phyloP scores from a whole-genome alignment of 139 green algal species.

The Chlamydomonas sp. region DNA sequence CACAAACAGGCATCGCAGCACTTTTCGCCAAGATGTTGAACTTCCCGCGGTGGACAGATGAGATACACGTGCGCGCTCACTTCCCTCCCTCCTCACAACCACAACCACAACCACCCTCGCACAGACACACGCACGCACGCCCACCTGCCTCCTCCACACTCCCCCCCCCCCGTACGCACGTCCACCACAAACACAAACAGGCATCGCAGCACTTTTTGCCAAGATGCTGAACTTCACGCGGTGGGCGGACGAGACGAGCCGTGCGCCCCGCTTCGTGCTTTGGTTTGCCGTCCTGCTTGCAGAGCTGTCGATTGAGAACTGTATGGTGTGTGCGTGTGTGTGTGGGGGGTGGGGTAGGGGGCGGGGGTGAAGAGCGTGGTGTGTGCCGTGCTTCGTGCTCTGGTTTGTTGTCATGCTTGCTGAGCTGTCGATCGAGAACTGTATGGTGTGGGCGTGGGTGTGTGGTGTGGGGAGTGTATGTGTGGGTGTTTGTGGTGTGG shows the following conservation, averaged over 20 bases:
- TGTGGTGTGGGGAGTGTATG: constrained; percentile 28
- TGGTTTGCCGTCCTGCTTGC: constrained; percentile 45
- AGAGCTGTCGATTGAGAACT: constrained; percentile 56
- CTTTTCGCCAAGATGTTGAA: too few species aligned
- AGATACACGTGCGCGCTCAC: too few species aligned
- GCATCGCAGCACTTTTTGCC: constrained; percentile 22
- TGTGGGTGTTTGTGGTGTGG: not conserved
- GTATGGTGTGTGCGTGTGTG: too few species aligned
- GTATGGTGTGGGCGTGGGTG: too few species aligned
- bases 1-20: too few species aligned
- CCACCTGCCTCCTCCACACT: too few species aligned
- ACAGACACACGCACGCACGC: too few species aligned
- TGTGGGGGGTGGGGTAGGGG: constrained; percentile 28
- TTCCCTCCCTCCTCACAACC: too few species aligned
- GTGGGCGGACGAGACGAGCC: constrained; percentile 51
- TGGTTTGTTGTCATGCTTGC: constrained; percentile 46
- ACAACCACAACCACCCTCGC: too few species aligned
- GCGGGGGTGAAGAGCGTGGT: not conserved
- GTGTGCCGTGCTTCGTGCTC: not conserved
- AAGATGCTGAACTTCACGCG: constrained; percentile 43
- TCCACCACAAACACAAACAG: too few species aligned
- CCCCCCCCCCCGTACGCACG: too few species aligned
- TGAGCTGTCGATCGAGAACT: constrained; percentile 56
- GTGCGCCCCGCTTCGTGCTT: constrained; percentile 43
- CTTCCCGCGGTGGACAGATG: too few species aligned